These are phyloP conservation scores for Botrytis sinoallii DNA, from an alignment of 2,329 filamentous ascomycete genomes.

Conservation along the genomic window DNA sequence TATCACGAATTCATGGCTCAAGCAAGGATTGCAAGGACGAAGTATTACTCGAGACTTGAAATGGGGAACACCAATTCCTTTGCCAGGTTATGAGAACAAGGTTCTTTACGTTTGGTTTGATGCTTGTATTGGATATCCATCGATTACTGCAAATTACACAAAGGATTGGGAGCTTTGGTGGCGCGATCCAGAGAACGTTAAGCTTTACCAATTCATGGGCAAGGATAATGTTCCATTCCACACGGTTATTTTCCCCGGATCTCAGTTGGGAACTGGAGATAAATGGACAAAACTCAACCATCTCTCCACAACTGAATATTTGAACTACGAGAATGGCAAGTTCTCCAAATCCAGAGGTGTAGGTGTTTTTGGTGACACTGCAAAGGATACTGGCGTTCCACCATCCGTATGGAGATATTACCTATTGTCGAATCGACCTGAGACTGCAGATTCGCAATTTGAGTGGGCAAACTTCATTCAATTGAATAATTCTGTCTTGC, in stretches of 20 bases:
- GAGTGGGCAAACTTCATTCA: slow-evolving; percentile 83
- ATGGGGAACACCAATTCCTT: slow-evolving; percentile 66
- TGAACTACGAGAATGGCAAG: slow-evolving; percentile 86
- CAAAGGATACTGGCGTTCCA: slow-evolving; percentile 78
- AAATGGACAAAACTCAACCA: slow-evolving; percentile 89
- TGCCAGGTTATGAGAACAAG: slow-evolving; percentile 64
- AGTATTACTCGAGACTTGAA: slow-evolving; percentile 91
- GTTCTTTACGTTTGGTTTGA: slow-evolving; percentile 89
- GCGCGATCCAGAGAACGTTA: slow-evolving; percentile 83
- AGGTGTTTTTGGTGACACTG: slow-evolving; percentile 88
- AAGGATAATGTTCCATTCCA: slow-evolving; percentile 84
- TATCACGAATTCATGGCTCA: slow-evolving; percentile 79
- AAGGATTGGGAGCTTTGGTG: slow-evolving; percentile 92
- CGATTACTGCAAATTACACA: slow-evolving; percentile 88
- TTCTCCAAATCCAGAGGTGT: slow-evolving; percentile 89
- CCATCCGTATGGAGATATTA: slow-evolving; percentile 94
- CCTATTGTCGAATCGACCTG: slow-evolving; percentile 78
- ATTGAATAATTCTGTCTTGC: slow-evolving; percentile 85
- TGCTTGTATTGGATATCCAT: slow-evolving; percentile 91
- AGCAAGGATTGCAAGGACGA: slow-evolving; percentile 78
- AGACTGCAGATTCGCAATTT: slow-evolving; percentile 84
- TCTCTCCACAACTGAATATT: slow-evolving; percentile 83
- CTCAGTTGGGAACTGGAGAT: slow-evolving; percentile 77
- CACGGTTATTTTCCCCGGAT: slow-evolving; percentile 86
- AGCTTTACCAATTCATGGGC: slow-evolving; percentile 91